phyloP scores from a whole-genome alignment of 2,329 filamentous ascomycete species.

The Lecanicillium sp. region DNA sequence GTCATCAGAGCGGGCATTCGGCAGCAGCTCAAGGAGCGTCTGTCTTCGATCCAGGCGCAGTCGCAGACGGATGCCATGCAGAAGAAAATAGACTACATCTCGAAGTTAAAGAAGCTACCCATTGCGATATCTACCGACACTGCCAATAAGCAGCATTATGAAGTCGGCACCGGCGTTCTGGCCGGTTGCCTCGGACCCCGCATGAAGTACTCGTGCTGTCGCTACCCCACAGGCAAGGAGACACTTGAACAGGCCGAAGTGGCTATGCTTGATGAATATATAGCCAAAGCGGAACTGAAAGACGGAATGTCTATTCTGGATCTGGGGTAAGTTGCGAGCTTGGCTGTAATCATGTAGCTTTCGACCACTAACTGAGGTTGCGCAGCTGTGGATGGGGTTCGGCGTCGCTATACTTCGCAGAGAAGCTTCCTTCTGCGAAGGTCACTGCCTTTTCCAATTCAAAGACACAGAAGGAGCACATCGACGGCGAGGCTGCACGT shows the following conservation, averaged over 20 bases:
- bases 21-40: conserved; percentile 56
- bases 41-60: conserved; percentile 47
- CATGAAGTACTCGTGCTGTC: conserved; percentile 67
- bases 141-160: conserved; percentile 67
- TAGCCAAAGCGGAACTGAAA: conserved; percentile 51
- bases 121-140: conserved; percentile 62
- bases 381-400: conserved; percentile 65
- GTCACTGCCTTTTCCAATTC: conserved; percentile 67
- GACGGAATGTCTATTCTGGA: conserved; percentile 59
- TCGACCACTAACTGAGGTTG: not conserved
- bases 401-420: conserved; percentile 58
- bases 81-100: conserved; percentile 59
- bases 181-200: conserved; percentile 55
- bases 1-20: conserved; percentile 61
- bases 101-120: conserved; percentile 50
- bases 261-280: conserved; percentile 58
- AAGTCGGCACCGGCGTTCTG: conserved; percentile 62
- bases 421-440: conserved; percentile 53
- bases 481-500: conserved; percentile 50
- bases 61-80: conserved; percentile 47
- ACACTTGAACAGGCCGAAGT: conserved; percentile 61
- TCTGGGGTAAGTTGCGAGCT: conserved; percentile 49
- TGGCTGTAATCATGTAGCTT: too few species aligned
- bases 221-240: conserved; percentile 57
- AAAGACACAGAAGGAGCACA: conserved; percentile 60